Evolutionary conservation across 371 early-diverging fungal genomes (phyloP).

Genomic region (Blakeslea trispora): DNA sequence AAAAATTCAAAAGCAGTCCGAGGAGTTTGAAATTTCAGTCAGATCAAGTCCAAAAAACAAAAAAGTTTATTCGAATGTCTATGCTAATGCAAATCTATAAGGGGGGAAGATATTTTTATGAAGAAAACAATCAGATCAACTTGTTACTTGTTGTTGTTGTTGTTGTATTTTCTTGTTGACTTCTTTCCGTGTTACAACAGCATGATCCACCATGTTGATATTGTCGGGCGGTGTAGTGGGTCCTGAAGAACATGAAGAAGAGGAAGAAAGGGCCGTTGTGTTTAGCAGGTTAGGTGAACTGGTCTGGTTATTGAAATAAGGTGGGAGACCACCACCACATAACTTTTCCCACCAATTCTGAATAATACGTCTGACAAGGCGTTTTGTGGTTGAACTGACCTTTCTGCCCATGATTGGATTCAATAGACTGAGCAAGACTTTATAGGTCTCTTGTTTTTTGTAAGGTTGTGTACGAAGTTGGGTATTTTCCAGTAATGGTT

Average conservation of each 20-base stretch:
- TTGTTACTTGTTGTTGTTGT: neutral
- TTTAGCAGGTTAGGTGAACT: conserved; percentile 11
- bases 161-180: conserved; percentile 4
- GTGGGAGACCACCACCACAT: neutral
- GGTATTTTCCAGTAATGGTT: conserved; percentile 70
- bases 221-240: conserved; percentile 18
- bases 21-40: no score
- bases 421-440: conserved; percentile 38
- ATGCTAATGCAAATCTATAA: no score
- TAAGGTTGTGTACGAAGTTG: conserved; percentile 54
- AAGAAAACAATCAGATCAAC: no score
- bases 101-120: no score
- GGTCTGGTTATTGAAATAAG: neutral
- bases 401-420: conserved; percentile 37
- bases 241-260: conserved; percentile 3
- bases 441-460: conserved; percentile 55
- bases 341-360: conserved; percentile 55
- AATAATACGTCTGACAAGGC: conserved; percentile 50
- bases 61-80: no score
- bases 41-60: no score
- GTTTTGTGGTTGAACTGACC: conserved; percentile 37
- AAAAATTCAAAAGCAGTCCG: no score
- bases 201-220: conserved; percentile 10
- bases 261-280: neutral
- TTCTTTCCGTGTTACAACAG: conserved; percentile 14